Evolutionary conservation across 139 green algal species (phyloP).

Genomic region (Chlorella sp.): DNA sequence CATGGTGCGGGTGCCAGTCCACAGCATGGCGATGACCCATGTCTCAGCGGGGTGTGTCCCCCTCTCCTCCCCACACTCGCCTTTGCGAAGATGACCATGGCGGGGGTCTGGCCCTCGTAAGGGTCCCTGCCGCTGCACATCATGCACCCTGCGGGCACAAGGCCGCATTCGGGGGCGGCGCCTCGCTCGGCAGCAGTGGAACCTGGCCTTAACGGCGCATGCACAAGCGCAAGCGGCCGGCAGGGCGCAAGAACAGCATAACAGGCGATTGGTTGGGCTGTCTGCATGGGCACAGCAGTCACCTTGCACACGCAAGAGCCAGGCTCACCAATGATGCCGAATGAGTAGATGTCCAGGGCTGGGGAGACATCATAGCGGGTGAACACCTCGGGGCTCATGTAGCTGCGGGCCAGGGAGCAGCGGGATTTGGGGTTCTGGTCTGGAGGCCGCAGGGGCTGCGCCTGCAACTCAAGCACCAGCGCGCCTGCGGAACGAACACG

Average conservation of each 20-base stretch:
- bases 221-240: not conserved
- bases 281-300: not conserved
- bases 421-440: too few relatives aligned
- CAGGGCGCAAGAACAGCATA: not conserved
- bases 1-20: too few relatives aligned
- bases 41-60: too few relatives aligned
- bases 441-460: not conserved
- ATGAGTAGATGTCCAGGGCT: slow-evolving; percentile 39
- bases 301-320: not conserved
- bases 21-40: not conserved
- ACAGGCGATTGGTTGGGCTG: not conserved
- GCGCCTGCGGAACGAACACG: too few relatives aligned
- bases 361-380: slow-evolving; percentile 12
- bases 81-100: slow-evolving; percentile 6
- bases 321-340: slow-evolving; percentile 26
- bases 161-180: not conserved
- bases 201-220: too few relatives aligned
- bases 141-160: not conserved
- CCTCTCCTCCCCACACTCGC: not conserved
- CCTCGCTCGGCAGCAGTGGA: too few relatives aligned
- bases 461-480: not conserved
- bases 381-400: slow-evolving; percentile 35
- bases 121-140: slow-evolving; percentile 9
- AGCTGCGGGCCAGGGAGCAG: slow-evolving; percentile 4
- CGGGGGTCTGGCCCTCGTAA: not conserved